A percentile compares a stretch with the other conserved stretches of the same genome.
Conservation (phyloP, 116 monocot species). For the Iris pallida region DNA sequence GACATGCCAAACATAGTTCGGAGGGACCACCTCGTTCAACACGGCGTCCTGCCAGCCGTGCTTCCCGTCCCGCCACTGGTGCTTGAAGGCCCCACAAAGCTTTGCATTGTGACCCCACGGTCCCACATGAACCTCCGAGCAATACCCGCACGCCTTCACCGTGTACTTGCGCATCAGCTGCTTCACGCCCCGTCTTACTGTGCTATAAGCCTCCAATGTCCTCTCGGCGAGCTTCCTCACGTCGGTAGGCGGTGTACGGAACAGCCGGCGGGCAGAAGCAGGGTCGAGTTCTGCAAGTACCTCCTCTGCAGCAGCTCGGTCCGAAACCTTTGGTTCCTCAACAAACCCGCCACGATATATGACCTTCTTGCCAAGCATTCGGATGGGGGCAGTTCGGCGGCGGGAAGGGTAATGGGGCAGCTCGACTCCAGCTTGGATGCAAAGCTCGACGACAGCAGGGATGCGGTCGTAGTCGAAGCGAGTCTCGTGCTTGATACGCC, state of each 20-base stretch:
- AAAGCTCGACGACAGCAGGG: constrained; percentile 84
- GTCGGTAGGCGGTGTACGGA: constrained; percentile 20
- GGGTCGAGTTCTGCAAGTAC: constrained; percentile 78
- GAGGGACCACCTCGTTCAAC: constrained; percentile 70
- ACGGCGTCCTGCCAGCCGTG: constrained; percentile 96
- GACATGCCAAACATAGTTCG: constrained; percentile 86
- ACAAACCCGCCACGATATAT: constrained; percentile 65
- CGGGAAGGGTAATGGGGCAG: constrained; percentile 76
- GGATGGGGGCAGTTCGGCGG: constrained; percentile 58
- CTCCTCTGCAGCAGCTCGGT: constrained; percentile 36
- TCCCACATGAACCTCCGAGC: constrained; percentile 76
- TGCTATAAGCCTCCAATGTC: constrained; percentile 73
- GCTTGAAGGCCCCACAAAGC: constrained; percentile 90
- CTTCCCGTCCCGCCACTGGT: constrained; percentile 96
- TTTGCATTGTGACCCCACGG: constrained; percentile 87
- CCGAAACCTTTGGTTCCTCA: constrained; percentile 51
- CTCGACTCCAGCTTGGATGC: constrained; percentile 89
- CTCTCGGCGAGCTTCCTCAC: constrained; percentile 49
- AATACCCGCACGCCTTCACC: constrained; percentile 77
- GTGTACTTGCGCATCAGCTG: constrained; percentile 78
- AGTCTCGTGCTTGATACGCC: constrained; percentile 66
- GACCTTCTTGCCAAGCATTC: constrained; percentile 87
- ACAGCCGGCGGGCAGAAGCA: constrained; percentile 19
- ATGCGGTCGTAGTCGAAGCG: constrained; percentile 79
- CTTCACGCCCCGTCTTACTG: constrained; percentile 50